phyloP scores from a whole-genome alignment of 176 grass and related monocot genomes.

The Pontederia paniculata region DNA sequence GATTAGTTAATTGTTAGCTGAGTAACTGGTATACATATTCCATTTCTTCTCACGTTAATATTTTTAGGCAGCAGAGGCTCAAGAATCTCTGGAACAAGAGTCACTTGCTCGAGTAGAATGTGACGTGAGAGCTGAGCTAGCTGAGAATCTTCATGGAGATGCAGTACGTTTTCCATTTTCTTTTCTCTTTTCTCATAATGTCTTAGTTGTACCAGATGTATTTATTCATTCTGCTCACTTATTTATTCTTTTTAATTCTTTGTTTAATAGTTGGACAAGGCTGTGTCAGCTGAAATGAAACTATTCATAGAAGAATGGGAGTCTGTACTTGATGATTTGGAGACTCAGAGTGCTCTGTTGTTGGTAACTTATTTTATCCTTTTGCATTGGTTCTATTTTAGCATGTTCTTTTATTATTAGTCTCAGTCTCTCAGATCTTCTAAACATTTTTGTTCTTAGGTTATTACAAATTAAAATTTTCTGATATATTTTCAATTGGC shows the following conservation, averaged over 20 bases:
- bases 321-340: constrained; percentile 71
- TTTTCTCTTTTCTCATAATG: background rate
- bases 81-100: constrained; percentile 98
- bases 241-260: constrained; percentile 13
- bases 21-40: constrained; percentile 7
- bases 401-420: background rate
- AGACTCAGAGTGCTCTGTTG: constrained; percentile 58
- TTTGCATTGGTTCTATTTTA: no score
- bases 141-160: constrained; percentile 61
- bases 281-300: constrained; percentile 81
- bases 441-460: no score
- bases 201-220: constrained; percentile 8
- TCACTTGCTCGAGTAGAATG: constrained; percentile 69
- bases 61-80: constrained; percentile 78
- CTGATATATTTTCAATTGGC: no score
- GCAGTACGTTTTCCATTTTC: constrained; percentile 37
- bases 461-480: no score
- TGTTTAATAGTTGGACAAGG: constrained; percentile 56
- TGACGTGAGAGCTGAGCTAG: constrained; percentile 86
- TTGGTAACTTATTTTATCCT: constrained; percentile 43
- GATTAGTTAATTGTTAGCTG: constrained; percentile 17
- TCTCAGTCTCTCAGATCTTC: background rate
- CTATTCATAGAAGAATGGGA: constrained; percentile 61
- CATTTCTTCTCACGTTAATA: constrained; percentile 12
- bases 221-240: constrained; percentile 2